Evolutionary conservation across 2,329 filamentous ascomycete species (phyloP).

Genomic region (Colletotrichum sp.): DNA sequence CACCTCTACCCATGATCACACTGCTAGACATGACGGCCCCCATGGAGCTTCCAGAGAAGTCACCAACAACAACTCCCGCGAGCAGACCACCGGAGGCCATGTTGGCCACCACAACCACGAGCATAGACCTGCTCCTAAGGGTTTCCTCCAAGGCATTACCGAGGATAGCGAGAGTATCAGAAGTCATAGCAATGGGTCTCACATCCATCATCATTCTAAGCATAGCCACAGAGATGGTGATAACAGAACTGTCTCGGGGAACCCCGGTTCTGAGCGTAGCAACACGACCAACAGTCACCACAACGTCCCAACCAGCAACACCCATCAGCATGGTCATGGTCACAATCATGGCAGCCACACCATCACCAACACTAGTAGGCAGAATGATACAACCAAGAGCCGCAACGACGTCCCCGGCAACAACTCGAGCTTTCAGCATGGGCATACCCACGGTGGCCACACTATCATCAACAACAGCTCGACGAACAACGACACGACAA

Average conservation of each 20-base stretch:
- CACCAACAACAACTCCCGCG: not conserved
- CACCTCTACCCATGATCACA: not conserved
- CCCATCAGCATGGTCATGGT: not conserved
- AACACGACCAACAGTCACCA: fast-evolving
- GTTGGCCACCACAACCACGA: not conserved
- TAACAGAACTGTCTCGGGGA: fast-evolving
- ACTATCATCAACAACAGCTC: not conserved
- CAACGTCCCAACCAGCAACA: not conserved
- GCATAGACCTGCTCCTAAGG: not conserved
- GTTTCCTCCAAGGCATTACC: not conserved
- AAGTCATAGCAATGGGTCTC: not conserved
- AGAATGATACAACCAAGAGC: not conserved
- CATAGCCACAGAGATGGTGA: not conserved
- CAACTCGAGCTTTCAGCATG: not conserved
- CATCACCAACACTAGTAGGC: not conserved
- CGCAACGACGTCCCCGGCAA: not conserved
- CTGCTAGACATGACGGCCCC: not conserved
- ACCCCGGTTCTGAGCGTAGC: not conserved
- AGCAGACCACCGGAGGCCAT: not conserved
- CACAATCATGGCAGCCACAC: not conserved
- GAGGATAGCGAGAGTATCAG: not conserved
- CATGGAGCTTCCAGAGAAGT: not conserved
- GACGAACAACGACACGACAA: not conserved
- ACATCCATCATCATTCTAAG: not conserved
- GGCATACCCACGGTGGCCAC: not conserved